These are phyloP conservation scores for Penicilliopsis zonata DNA, from an alignment of 495 filamentous ascomycete genomes.

Conservation along the genomic window DNA sequence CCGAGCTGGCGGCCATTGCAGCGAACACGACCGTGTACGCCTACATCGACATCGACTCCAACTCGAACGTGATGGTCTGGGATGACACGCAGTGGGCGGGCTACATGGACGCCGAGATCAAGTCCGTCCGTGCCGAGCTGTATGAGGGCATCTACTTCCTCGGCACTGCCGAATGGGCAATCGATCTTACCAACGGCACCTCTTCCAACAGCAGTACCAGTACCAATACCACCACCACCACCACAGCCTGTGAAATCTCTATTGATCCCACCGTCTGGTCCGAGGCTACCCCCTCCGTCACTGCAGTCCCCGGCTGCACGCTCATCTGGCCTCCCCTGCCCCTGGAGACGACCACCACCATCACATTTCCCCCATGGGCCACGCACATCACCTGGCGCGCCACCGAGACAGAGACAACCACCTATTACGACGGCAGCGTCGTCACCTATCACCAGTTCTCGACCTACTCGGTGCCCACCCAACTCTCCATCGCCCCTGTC, in stretches of 20 bases:
- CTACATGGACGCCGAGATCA: conserved; percentile 24
- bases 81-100: conserved; percentile 29
- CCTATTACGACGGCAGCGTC: neutral
- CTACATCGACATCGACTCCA: conserved; percentile 5
- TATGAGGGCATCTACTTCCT: conserved; percentile 18
- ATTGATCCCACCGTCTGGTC: conserved; percentile 8
- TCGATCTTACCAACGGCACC: too few relatives aligned
- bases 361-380: conserved; percentile 5
- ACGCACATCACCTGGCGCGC: neutral
- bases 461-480: neutral
- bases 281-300: conserved; percentile 2
- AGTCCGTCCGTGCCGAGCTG: conserved; percentile 3
- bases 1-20: conserved; percentile 6
- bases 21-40: neutral
- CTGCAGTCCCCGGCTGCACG: conserved; percentile 9
- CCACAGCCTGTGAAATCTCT: too few relatives aligned
- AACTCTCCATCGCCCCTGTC: too few relatives aligned
- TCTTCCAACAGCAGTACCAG: too few relatives aligned
- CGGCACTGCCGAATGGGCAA: conserved; percentile 30
- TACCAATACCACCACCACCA: too few relatives aligned
- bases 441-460: neutral
- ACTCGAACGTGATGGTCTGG: conserved; percentile 30
- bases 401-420: neutral
- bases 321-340: conserved; percentile 10
- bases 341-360: conserved; percentile 5